Evolutionary conservation across 139 green algal genomes (phyloP), one percentile per base, ranked within the genome.

Genomic region (Micromonas pusilla): DNA sequence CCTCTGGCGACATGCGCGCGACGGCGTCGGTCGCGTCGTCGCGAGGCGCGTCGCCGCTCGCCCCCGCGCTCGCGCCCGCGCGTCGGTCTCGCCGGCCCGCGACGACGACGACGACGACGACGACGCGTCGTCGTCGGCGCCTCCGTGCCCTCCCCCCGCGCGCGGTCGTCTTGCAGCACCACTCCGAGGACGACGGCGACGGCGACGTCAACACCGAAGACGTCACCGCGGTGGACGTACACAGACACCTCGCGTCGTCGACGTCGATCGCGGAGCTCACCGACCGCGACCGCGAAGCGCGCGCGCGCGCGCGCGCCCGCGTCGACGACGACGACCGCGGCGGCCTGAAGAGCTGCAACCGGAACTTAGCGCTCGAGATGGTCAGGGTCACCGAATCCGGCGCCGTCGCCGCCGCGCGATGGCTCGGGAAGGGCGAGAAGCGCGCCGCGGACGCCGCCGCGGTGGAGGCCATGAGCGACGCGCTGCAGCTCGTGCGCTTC

Each of bases 281-380:
- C 45, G 9, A 9, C 45, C 9, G 9, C 45, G 45, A 57, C 9
- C 45, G 9, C 45, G 9, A 9, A 9, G 16, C 45, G 45, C 9
- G 45, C 45, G 16, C 45, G 45, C 45, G 9, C 45, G 45, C 45
- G 45, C n/a, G n/a, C n/a, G n/a, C n/a, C n/a, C n/a, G n/a, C n/a
- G n/a, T n/a, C n/a, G n/a, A n/a, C n/a, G n/a, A n/a, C n/a, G n/a
- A n/a, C n/a, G n/a, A n/a, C n/a, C n/a, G n/a, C n/a, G n/a, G n/a
- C n/a, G n/a, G n/a, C n/a, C n/a, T n/a, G n/a, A n/a, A n/a, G n/a
- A 57, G 45, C 45, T 57, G 45, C 45, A 87, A 90, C 36, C 84
- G 90, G 13, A 96, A 96, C 80, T 77, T 96, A 38, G 91, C 91
- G 6, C 82, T 96, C 6, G 91, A 96, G 83, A 81, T 96, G 0